Percentiles rank a stretch among this genome's conserved stretches.
These are phyloP conservation scores for Oryza meyeriana DNA, from an alignment of 176 grass and related monocot genomes.

Conservation along the genomic window DNA sequence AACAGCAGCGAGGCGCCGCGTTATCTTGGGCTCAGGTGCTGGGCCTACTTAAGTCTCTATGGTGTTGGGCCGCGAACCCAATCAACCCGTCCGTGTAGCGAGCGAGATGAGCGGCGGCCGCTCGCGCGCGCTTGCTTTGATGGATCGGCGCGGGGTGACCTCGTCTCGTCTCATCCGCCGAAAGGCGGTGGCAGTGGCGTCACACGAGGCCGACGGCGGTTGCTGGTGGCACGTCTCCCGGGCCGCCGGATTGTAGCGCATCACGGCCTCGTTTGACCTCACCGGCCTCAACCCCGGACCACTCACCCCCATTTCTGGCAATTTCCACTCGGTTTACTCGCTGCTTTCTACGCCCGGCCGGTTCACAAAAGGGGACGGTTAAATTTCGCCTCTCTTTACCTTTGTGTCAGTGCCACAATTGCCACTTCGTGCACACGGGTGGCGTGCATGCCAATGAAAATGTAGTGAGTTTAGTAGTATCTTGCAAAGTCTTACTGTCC, in stretches of 20 bases:
- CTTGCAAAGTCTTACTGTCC: neutral
- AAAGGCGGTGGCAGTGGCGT: neutral
- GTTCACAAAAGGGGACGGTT: neutral
- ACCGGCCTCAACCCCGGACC: neutral
- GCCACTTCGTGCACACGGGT: neutral
- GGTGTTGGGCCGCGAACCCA: too few species aligned
- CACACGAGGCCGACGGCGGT: neutral
- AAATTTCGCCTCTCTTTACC: neutral
- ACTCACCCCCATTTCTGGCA: neutral
- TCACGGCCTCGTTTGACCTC: conserved; percentile 5
- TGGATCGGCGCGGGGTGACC: neutral
- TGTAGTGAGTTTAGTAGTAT: neutral
- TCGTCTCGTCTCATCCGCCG: neutral
- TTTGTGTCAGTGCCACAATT: neutral
- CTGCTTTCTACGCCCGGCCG: neutral
- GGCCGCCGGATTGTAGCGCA: neutral
- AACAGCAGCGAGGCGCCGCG: too few species aligned
- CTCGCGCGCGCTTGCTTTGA: too few species aligned
- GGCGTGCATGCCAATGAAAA: neutral
- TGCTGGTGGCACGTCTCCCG: neutral
- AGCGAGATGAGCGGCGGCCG: neutral
- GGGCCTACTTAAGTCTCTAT: too few species aligned
- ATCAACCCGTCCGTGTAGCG: too few species aligned
- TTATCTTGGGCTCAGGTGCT: too few species aligned
- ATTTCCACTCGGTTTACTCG: neutral